phyloP scores from a whole-genome alignment of 2,329 filamentous ascomycete genomes.

The Fusarium caatingaense region DNA sequence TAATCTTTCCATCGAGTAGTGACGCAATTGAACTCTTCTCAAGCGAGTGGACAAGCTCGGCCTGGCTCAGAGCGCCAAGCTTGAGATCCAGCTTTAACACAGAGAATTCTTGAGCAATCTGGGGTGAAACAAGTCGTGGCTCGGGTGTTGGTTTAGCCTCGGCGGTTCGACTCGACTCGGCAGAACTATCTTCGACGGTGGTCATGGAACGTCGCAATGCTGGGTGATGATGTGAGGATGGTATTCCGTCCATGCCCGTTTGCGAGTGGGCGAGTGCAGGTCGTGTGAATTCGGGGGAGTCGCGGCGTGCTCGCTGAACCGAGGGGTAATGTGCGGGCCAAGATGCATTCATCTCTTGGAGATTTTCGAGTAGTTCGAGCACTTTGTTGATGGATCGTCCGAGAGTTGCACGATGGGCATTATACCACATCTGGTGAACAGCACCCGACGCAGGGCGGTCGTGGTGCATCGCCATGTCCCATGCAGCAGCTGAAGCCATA shows the following conservation, averaged over 20 bases:
- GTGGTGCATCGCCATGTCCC: conserved; percentile 59
- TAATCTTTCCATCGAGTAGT: conserved; percentile 92
- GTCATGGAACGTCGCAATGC: conserved; percentile 77
- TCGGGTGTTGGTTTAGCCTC: conserved; percentile 72
- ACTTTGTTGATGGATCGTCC: conserved; percentile 88
- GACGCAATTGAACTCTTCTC: conserved; percentile 93
- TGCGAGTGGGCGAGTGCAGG: conserved; percentile 73
- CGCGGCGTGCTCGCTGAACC: conserved; percentile 70
- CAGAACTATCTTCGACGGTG: conserved; percentile 64
- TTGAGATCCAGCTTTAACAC: conserved; percentile 95
- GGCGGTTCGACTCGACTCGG: conserved; percentile 80
- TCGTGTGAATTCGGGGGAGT: conserved; percentile 61
- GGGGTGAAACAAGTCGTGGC: conserved; percentile 87
- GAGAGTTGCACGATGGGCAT: conserved; percentile 88
- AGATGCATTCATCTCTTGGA: conserved; percentile 88
- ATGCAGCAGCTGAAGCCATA: conserved; percentile 59
- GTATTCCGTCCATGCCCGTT: conserved; percentile 65
- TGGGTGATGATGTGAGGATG: conserved; percentile 59
- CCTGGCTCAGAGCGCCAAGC: conserved; percentile 84
- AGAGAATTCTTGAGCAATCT: conserved; percentile 96
- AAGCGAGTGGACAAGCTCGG: conserved; percentile 91
- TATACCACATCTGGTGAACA: conserved; percentile 94
- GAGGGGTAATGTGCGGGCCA: conserved; percentile 98
- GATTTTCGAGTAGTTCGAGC: conserved; percentile 81
- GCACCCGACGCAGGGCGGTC: conserved; percentile 75